Evolutionary conservation across 2,329 filamentous ascomycete species (phyloP), one percentile per base, ranked within the genome.

Genomic region (Diplocarpon mali): DNA sequence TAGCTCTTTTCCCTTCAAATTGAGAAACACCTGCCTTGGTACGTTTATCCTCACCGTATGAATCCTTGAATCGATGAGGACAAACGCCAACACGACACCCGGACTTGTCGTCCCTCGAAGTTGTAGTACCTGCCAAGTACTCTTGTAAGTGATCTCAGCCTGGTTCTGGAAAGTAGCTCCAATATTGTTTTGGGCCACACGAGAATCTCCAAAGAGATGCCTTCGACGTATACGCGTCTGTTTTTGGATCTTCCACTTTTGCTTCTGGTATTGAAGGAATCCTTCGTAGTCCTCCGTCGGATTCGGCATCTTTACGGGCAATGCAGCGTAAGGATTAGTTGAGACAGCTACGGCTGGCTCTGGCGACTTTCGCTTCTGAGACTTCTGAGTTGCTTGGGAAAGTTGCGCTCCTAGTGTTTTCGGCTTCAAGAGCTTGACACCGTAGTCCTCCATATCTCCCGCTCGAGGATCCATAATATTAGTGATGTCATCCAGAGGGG

Each of bases 241-340:
- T 60, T 88, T 94, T 62, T 99, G 92, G 31, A 96, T 83, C 68
- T 90, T 95, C 92, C 92, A 99, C 65, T 98, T 98, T 67, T 89
- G 79, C 65, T 99, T 99, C 62, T 98, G 92, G 59, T 96, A 96
- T 59, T 83, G 75, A 42, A 99, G 64, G 70, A 94, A 98, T 0
- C 78, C 86, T 14, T 78, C 69, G 55, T 99, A 99, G 63, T 98
- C 83, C 39, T 92, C 79, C 0, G 80, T 85, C 15, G 92, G 84
- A 17, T 75, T 76, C 1, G 92, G 90, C 83, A 95, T 93, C 35
- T 77, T 73, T 49, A 83, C 77, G 0, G 92, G 92, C 12, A 98
- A 71, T 17, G 77, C 77, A 24, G 87, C 81, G 63, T 87, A 93
- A 0, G 88, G 88, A 59, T 96, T 85, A 0, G 74, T 65, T 2